phyloP scores from a whole-genome alignment of 2,329 filamentous ascomycete genomes.

The Epichloe sylvatica region DNA sequence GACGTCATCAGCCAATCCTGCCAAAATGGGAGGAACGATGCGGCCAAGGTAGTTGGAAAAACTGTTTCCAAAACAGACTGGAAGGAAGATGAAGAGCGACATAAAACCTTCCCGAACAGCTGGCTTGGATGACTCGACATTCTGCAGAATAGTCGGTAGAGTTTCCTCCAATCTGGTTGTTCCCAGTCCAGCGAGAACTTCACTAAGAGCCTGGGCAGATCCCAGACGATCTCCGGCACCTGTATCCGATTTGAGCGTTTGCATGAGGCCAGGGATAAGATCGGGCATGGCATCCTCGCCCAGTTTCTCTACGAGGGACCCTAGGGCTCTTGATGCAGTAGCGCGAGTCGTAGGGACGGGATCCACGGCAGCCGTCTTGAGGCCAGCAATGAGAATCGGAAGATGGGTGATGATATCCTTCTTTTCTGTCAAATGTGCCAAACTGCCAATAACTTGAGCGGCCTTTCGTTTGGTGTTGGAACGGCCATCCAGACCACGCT shows the following conservation, averaged over 20 bases:
- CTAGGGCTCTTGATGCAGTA: slow-evolving; percentile 87
- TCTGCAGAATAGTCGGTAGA: slow-evolving; percentile 87
- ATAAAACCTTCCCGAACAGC: slow-evolving; percentile 96
- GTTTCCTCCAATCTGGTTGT: slow-evolving; percentile 90
- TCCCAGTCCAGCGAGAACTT: slow-evolving; percentile 88
- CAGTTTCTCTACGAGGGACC: slow-evolving; percentile 93
- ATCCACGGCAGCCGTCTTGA: slow-evolving; percentile 81
- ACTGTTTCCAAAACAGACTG: slow-evolving; percentile 96
- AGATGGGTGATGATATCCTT: slow-evolving; percentile 86
- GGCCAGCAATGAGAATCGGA: slow-evolving; percentile 78
- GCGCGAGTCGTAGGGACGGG: slow-evolving; percentile 93
- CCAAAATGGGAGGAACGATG: slow-evolving; percentile 89
- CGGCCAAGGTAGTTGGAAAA: slow-evolving; percentile 90
- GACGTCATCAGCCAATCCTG: slow-evolving; percentile 86
- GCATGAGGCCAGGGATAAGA: slow-evolving; percentile 93
- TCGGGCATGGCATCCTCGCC: slow-evolving; percentile 94
- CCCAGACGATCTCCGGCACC: slow-evolving; percentile 91
- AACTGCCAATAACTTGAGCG: slow-evolving; percentile 91
- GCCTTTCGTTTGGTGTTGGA: slow-evolving; percentile 95
- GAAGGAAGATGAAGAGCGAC: slow-evolving; percentile 98
- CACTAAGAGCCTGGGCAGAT: slow-evolving; percentile 88
- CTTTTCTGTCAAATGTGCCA: slow-evolving; percentile 91
- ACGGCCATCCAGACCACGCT: slow-evolving; percentile 78
- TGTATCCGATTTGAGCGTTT: slow-evolving; percentile 92
- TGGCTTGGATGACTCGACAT: slow-evolving; percentile 80